Conservation (phyloP, 2,329 filamentous ascomycete species). For the Cladosporium phlei region DNA sequence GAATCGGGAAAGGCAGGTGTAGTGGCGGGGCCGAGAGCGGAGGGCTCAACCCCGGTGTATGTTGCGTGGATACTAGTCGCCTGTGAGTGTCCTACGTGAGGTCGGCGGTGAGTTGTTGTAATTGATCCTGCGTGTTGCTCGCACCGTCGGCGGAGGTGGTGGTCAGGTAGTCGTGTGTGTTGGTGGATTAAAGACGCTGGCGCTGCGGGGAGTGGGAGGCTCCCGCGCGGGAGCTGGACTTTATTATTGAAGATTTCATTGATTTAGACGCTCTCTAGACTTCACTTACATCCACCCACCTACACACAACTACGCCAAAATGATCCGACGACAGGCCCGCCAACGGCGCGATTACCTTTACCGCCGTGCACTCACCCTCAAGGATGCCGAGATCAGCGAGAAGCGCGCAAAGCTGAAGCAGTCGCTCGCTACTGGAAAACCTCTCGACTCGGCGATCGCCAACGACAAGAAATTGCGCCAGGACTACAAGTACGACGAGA, state of each 20-base stretch:
- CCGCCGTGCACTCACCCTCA: conserved; percentile 76
- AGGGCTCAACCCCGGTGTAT: conserved; percentile 10
- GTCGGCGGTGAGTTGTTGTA: no score
- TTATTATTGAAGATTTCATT: no score
- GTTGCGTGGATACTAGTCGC: no score
- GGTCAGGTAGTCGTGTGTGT: no score
- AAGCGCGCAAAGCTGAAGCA: conserved; percentile 83
- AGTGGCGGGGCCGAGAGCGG: conserved; percentile 14
- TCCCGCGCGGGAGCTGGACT: no score
- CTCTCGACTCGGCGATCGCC: conserved; percentile 73
- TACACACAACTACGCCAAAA: conserved; percentile 28
- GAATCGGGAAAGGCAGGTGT: not conserved
- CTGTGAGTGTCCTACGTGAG: no score
- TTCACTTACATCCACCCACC: not conserved
- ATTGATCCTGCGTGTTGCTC: no score
- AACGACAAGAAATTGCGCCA: conserved; percentile 79
- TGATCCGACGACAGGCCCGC: conserved; percentile 65
- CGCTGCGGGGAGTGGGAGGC: no score
- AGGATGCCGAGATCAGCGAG: conserved; percentile 87
- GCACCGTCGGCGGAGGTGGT: no score
- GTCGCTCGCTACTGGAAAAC: conserved; percentile 83
- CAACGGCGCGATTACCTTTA: conserved; percentile 86
- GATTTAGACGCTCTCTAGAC: not conserved
- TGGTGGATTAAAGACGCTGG: no score
- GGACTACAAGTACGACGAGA: conserved; percentile 93